Base-by-base conservation (phyloP, 73 alveolate genomes). In the Symbiodinium pilosum region DNA sequence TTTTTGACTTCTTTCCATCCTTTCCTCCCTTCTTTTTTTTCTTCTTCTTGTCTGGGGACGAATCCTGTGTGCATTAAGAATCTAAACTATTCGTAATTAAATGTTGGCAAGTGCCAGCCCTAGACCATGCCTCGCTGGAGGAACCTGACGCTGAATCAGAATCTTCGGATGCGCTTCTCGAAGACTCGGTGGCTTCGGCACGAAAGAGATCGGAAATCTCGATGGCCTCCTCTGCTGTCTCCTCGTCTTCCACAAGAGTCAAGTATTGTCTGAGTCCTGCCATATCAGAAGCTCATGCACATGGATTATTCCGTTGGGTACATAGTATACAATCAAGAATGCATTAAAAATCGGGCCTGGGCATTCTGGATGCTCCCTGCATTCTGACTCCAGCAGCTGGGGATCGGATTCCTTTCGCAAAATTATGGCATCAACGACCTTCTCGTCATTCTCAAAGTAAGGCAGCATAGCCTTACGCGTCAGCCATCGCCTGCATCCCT, bases 241-340 rank as follows among this genome's bases (percentile, higher is more conserved):
- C 95, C 44, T 54, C 84, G 43, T 88, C 95, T 28, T 88, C 95
- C 16, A 44, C 44, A n/a, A 88, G 36, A 26, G 41, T 44, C 40
- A 88, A 44, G 43, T 56, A 88, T 40, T 88, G 95, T 44, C 64
- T 36, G 43, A 88, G 38, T 16, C 86, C 95, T 88, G n/a, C n/a
- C n/a, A n/a, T n/a, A n/a, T n/a, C n/a, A n/a, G n/a, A n/a, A n/a
- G n/a, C n/a, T n/a, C n/a, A n/a, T n/a, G n/a, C n/a, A n/a, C n/a
- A n/a, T n/a, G n/a, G n/a, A n/a, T n/a, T n/a, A n/a, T n/a, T n/a
- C n/a, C n/a, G n/a, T n/a, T n/a, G n/a, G n/a, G n/a, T n/a, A n/a
- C n/a, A n/a, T n/a, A n/a, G n/a, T n/a, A n/a, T n/a, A n/a, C n/a
- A n/a, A n/a, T n/a, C n/a, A n/a, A n/a, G n/a, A n/a, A n/a, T n/a